phyloP scores from a whole-genome alignment of 148 eudicot genomes.

The Heliosperma pusillum region DNA sequence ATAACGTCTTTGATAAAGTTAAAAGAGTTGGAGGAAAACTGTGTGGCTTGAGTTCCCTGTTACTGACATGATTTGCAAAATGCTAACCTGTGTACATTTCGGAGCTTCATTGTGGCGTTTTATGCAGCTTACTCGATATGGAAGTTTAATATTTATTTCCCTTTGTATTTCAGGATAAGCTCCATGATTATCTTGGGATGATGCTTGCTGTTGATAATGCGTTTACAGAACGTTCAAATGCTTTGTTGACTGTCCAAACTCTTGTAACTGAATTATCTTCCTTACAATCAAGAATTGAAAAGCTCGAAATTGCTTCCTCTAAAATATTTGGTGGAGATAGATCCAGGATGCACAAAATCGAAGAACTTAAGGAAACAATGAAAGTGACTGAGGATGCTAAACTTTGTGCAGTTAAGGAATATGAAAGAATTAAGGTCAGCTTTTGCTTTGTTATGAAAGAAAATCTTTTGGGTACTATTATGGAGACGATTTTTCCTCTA shows the following conservation, averaged over 20 bases:
- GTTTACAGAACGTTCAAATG: slow-evolving; percentile 85
- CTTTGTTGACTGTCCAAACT: slow-evolving; percentile 92
- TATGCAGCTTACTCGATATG: slow-evolving; percentile 6
- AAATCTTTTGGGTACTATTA: not conserved
- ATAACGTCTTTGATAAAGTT: not conserved
- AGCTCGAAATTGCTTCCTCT: slow-evolving; percentile 87
- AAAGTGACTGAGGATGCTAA: slow-evolving; percentile 87
- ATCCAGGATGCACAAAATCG: slow-evolving; percentile 82
- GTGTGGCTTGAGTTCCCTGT: not conserved
- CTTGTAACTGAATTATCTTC: slow-evolving; percentile 71
- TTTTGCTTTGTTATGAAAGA: not conserved
- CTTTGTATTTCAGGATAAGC: slow-evolving; percentile 72
- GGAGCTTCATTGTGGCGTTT: not conserved
- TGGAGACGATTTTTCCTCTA: not conserved
- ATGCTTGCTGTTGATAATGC: slow-evolving; percentile 95
- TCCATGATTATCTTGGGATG: slow-evolving; percentile 94
- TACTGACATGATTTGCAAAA: not conserved
- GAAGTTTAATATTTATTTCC: not conserved
- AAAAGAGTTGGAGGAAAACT: not conserved
- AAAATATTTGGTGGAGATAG: slow-evolving; percentile 96
- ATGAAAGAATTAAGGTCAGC: slow-evolving; percentile 84
- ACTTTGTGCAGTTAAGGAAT: slow-evolving; percentile 71
- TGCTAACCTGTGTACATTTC: not conserved
- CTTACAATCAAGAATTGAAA: slow-evolving; percentile 70
- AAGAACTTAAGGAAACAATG: slow-evolving; percentile 75